phyloP scores from a whole-genome alignment of 2,329 filamentous ascomycete genomes.

The Pochonia chlamydosporia region DNA sequence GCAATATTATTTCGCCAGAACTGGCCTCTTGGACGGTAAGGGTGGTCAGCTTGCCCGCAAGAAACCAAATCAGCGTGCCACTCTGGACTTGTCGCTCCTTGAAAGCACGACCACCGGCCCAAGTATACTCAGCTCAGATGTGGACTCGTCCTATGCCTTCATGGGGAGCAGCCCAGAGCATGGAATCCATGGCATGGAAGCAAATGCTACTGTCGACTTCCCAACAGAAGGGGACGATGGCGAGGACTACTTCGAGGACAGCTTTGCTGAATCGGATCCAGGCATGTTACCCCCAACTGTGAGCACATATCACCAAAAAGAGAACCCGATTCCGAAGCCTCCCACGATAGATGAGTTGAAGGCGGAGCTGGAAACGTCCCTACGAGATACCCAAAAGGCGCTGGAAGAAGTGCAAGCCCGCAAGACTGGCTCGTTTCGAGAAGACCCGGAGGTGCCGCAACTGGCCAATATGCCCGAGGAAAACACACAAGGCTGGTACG shows the following conservation, averaged over 20 bases:
- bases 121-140: conserved; percentile 39
- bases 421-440: conserved; percentile 24
- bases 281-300: conserved; percentile 93
- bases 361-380: conserved; percentile 55
- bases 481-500: conserved; percentile 64
- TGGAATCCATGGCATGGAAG: conserved; percentile 31
- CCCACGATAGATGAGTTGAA: conserved; percentile 79
- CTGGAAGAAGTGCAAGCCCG: conserved; percentile 52
- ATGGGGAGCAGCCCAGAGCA: conserved; percentile 55
- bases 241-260: conserved; percentile 48
- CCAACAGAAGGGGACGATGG: conserved; percentile 38
- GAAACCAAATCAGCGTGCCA: conserved; percentile 53
- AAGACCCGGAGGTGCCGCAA: conserved; percentile 20
- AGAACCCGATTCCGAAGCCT: conserved; percentile 74
- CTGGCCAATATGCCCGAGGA: conserved; percentile 37
- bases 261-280: conserved; percentile 58
- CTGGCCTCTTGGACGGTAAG: conserved; percentile 88
- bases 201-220: conserved; percentile 38
- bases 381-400: conserved; percentile 64
- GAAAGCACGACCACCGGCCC: conserved; percentile 29
- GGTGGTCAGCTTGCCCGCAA: conserved; percentile 78
- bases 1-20: conserved; percentile 97
- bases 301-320: conserved; percentile 87
- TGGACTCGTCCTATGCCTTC: conserved; percentile 55
- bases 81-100: conserved; percentile 52